These are phyloP conservation scores for Pseudocercospora fijiensis DNA, from an alignment of 2,329 filamentous ascomycete genomes.

Conservation along the genomic window DNA sequence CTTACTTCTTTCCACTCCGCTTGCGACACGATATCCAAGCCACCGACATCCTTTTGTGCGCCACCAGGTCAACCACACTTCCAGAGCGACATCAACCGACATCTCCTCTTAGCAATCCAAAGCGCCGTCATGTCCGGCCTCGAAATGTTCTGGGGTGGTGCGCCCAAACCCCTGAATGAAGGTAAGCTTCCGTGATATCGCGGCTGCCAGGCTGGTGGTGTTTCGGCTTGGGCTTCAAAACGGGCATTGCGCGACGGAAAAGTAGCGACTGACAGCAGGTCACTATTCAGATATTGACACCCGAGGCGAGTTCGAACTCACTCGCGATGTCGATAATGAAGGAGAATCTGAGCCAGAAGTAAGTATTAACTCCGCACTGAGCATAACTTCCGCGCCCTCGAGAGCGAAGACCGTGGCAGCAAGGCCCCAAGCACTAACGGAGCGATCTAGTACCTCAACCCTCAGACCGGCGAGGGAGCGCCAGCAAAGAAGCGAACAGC, in stretches of 20 bases:
- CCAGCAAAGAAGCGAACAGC: neutral
- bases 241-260: neutral
- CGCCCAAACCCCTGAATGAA: slow-evolving; percentile 16
- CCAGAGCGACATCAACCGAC: neutral
- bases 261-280: neutral
- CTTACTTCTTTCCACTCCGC: slow-evolving; percentile 3
- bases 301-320: neutral
- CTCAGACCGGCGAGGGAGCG: slow-evolving; percentile 18
- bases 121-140: slow-evolving; percentile 12
- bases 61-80: neutral
- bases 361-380: slow-evolving; percentile 12
- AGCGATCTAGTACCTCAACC: slow-evolving; percentile 20
- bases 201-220: neutral
- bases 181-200: slow-evolving; percentile 13
- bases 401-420: neutral
- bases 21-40: neutral
- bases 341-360: slow-evolving; percentile 10
- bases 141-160: slow-evolving; percentile 25
- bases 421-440: slow-evolving; percentile 6
- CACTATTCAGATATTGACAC: neutral
- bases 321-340: slow-evolving; percentile 6
- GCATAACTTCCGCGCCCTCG: neutral
- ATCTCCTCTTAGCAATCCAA: slow-evolving; percentile 55
- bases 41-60: slow-evolving; percentile 1
- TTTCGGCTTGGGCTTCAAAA: neutral